Conservation (phyloP, 768 basidiomycete species). For the Boletus reticuloceps region DNA sequence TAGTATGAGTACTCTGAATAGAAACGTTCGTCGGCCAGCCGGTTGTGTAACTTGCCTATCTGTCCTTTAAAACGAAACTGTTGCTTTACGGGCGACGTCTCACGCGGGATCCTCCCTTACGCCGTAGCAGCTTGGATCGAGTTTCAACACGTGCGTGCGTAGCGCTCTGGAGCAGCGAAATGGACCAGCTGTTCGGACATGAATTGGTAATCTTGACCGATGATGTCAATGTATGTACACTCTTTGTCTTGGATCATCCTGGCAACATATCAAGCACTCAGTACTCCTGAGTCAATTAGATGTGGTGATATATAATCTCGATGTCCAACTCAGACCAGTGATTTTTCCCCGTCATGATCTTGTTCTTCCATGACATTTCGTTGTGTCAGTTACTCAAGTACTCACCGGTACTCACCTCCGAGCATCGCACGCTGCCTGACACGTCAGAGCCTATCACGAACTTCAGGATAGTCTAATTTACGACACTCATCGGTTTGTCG, state of each 20-base stretch:
- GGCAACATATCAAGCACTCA: background rate
- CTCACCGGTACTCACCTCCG: too few species aligned
- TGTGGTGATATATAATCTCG: too few species aligned
- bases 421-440: too few species aligned
- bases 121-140: background rate
- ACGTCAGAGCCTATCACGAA: too few species aligned
- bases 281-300: background rate
- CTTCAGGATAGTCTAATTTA: background rate
- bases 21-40: background rate
- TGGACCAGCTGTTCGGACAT: background rate
- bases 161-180: background rate
- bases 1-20: background rate
- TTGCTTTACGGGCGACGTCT: too few species aligned
- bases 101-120: too few species aligned
- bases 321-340: background rate
- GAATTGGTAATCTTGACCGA: background rate
- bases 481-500: background rate
- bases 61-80: too few species aligned
- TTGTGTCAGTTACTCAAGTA: too few species aligned
- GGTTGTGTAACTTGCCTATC: background rate
- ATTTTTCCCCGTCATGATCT: too few species aligned
- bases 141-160: background rate
- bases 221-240: background rate
- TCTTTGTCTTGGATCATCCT: background rate
- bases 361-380: too few species aligned